Percentiles rank a stretch among this genome's conserved stretches.
These are phyloP conservation scores for Hirschfeldia incana DNA, from an alignment of 345 rosid species.

Conservation along the genomic window DNA sequence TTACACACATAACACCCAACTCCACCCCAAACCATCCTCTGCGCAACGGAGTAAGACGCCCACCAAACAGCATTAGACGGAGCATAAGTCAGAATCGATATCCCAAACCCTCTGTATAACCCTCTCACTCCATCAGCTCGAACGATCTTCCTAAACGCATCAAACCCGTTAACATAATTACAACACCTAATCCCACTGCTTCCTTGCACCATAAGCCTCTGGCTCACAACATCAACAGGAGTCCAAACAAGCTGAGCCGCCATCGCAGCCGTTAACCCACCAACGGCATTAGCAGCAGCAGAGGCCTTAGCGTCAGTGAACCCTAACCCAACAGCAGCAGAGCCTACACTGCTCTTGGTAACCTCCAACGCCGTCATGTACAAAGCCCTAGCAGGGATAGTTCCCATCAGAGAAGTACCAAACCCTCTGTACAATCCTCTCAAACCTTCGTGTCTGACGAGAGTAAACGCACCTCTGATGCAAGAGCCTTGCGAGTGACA, in stretches of 20 bases:
- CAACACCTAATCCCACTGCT: conserved; percentile 48
- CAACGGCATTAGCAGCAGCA: conserved; percentile 71
- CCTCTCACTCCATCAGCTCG: conserved; percentile 74
- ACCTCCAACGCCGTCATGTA: conserved; percentile 91
- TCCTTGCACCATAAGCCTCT: conserved; percentile 88
- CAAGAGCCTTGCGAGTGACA: conserved; percentile 61
- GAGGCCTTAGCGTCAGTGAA: conserved; percentile 68
- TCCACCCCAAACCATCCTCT: conserved; percentile 62
- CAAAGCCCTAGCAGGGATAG: conserved; percentile 88
- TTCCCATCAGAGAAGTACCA: conserved; percentile 85
- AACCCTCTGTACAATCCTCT: conserved; percentile 86
- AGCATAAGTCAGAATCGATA: conserved; percentile 89
- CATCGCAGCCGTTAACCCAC: conserved; percentile 86
- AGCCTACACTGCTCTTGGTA: conserved; percentile 80
- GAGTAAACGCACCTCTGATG: conserved; percentile 48
- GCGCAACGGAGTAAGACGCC: conserved; percentile 87
- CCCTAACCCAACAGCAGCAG: conserved; percentile 67
- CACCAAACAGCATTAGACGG: conserved; percentile 98
- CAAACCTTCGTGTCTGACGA: conserved; percentile 66
- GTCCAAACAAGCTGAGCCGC: conserved; percentile 98
- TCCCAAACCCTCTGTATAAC: conserved; percentile 90
- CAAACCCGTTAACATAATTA: conserved; percentile 75
- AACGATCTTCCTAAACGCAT: conserved; percentile 77
- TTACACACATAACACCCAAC: conserved; percentile 50
- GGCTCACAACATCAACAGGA: conserved; percentile 92